A percentile compares a stretch with the other conserved stretches of the same genome.
These are phyloP conservation scores for Penicillium canescens DNA, from an alignment of 495 filamentous ascomycete species.

Conservation along the genomic window DNA sequence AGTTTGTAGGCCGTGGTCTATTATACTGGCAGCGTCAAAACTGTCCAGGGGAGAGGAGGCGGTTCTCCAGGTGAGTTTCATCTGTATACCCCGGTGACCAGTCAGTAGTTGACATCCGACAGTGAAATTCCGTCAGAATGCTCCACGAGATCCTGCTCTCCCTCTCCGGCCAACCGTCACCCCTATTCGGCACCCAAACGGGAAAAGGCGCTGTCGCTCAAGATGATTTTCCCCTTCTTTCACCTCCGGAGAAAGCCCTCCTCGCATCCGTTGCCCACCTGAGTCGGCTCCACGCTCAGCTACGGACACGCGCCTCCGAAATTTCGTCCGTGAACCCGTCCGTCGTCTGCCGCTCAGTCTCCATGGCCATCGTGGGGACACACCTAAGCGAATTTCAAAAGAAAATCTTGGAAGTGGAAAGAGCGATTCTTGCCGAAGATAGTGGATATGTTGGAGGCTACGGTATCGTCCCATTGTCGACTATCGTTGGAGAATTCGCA, in stretches of 20 bases:
- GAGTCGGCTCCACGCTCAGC: constrained; percentile 69
- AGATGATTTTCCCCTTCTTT: constrained; percentile 55
- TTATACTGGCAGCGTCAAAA: constrained; percentile 44
- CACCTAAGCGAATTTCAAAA: constrained; percentile 79
- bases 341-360: constrained; percentile 84
- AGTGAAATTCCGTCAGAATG: constrained; percentile 59
- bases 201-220: constrained; percentile 38
- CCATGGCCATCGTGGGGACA: constrained; percentile 67
- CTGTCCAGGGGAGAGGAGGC: constrained; percentile 19
- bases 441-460: constrained; percentile 79
- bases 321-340: constrained; percentile 73
- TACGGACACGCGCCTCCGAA: constrained; percentile 60
- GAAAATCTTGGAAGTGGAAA: constrained; percentile 83
- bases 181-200: constrained; percentile 62
- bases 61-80: constrained; percentile 22
- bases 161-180: constrained; percentile 89
- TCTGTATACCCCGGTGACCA: not conserved
- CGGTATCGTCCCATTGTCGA: constrained; percentile 87
- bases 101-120: not conserved
- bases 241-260: constrained; percentile 78
- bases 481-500: constrained; percentile 77
- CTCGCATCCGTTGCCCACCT: constrained; percentile 74
- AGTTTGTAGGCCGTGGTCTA: constrained; percentile 48
- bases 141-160: constrained; percentile 96
- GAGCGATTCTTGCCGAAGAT: constrained; percentile 69